Evolutionary conservation across 345 rosid species (phyloP).

Genomic region (Salix udensis): DNA sequence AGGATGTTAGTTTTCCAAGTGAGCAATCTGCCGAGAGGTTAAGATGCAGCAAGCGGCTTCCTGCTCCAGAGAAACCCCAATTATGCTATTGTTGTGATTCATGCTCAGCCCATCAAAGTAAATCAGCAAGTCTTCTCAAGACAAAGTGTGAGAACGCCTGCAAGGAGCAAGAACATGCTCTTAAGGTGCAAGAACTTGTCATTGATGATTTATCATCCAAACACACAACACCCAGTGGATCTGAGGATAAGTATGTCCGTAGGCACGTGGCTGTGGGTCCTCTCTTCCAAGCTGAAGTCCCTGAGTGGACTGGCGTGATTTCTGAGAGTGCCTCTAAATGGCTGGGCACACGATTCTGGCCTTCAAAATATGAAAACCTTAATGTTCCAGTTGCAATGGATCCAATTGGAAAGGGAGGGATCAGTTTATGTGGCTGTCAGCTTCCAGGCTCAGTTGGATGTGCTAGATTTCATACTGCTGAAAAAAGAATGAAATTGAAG

Average conservation of each 20-base stretch:
- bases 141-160: conserved; percentile 7
- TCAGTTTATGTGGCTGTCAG: conserved; percentile 18
- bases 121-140: conserved; percentile 18
- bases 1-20: conserved; percentile 22
- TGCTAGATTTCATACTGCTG: conserved; percentile 31
- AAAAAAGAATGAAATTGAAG: conserved; percentile 29
- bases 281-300: conserved; percentile 31
- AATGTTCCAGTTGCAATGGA: not conserved
- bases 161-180: conserved; percentile 6
- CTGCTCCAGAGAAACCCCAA: conserved; percentile 16
- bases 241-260: conserved; percentile 5
- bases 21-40: conserved; percentile 24
- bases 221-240: not conserved
- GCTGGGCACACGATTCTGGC: conserved; percentile 27
- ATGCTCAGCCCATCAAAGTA: conserved; percentile 24
- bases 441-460: conserved; percentile 25
- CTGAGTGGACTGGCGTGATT: conserved; percentile 24
- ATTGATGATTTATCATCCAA: not conserved
- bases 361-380: conserved; percentile 6
- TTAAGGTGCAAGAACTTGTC: conserved; percentile 7
- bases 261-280: conserved; percentile 16
- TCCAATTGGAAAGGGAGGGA: conserved; percentile 27
- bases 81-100: conserved; percentile 33
- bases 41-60: conserved; percentile 16
- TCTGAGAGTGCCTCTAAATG: conserved; percentile 23